These are phyloP conservation scores for Penicillium alfredii DNA, from an alignment of 495 filamentous ascomycete genomes.

Conservation along the genomic window DNA sequence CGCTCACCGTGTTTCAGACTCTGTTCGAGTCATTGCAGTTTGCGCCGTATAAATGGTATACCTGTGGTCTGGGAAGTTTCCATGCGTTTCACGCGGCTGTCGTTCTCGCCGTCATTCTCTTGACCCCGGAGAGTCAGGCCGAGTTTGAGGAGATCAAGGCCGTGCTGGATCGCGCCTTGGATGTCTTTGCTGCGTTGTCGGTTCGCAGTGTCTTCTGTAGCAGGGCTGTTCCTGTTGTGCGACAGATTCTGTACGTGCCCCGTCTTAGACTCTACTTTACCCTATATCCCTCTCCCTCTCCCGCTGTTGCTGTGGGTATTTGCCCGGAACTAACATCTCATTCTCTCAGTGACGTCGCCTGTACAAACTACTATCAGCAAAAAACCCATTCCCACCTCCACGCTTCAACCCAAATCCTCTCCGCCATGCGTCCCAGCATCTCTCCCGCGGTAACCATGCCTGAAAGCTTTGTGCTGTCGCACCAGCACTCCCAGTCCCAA, in stretches of 20 bases:
- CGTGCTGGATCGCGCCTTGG: slow-evolving; percentile 25
- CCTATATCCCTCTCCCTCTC: too few relatives aligned
- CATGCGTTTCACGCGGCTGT: slow-evolving; percentile 38
- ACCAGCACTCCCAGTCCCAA: slow-evolving; percentile 13
- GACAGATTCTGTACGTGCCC: slow-evolving; percentile 38
- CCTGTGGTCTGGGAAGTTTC: slow-evolving; percentile 38
- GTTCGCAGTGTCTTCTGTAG: slow-evolving; percentile 38
- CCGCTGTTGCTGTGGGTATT: too few relatives aligned
- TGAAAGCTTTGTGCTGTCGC: slow-evolving; percentile 15
- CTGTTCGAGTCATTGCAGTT: slow-evolving; percentile 33
- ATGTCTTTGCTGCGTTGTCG: slow-evolving; percentile 36
- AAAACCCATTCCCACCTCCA: slow-evolving; percentile 9
- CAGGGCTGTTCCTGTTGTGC: slow-evolving; percentile 35
- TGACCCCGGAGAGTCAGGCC: slow-evolving; percentile 27
- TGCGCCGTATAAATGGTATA: slow-evolving; percentile 43
- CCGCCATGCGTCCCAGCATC: slow-evolving; percentile 1
- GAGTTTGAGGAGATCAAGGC: slow-evolving; percentile 32
- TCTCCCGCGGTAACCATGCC: slow-evolving; percentile 5
- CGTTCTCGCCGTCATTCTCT: slow-evolving; percentile 25
- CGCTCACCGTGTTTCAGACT: slow-evolving; percentile 35
- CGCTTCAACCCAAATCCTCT: slow-evolving; percentile 1
- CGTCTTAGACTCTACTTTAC: too few relatives aligned
- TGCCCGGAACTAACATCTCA: too few relatives aligned
- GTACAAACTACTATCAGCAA: slow-evolving; percentile 11
- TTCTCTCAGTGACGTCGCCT: slow-evolving; percentile 20